These are phyloP conservation scores for Citropsis articulata DNA, from an alignment of 345 rosid genomes.

Conservation along the genomic window DNA sequence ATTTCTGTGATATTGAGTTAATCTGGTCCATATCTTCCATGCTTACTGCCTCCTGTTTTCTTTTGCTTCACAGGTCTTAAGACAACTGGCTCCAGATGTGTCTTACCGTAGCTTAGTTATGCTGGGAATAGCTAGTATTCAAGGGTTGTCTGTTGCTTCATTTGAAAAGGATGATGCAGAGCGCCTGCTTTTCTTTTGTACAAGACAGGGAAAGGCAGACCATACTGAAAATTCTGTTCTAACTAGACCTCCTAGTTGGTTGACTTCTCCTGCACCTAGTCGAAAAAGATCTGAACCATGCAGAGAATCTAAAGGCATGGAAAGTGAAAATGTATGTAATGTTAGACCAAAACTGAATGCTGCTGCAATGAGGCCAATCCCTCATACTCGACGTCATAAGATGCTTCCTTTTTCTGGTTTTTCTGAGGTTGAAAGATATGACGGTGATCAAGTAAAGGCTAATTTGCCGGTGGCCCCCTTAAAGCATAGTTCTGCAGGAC, in stretches of 20 bases:
- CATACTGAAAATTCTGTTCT: constrained; percentile 27
- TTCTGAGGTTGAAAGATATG: constrained; percentile 66
- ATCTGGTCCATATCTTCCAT: not conserved
- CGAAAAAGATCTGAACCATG: constrained; percentile 60
- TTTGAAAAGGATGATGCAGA: constrained; percentile 94
- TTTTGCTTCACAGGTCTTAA: constrained; percentile 59
- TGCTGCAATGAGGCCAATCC: constrained; percentile 94
- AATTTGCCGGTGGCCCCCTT: constrained; percentile 55
- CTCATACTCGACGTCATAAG: constrained; percentile 72
- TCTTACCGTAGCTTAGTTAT: constrained; percentile 85
- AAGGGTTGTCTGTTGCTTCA: constrained; percentile 94
- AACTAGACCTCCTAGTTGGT: constrained; percentile 66
- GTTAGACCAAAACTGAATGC: constrained; percentile 43
- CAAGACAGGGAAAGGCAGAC: constrained; percentile 42
- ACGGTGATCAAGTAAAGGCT: constrained; percentile 68
- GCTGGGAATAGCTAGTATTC: constrained; percentile 95
- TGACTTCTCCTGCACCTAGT: constrained; percentile 76
- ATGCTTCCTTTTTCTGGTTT: constrained; percentile 77
- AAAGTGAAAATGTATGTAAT: constrained; percentile 54
- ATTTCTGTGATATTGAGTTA: not conserved
- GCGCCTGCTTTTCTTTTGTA: constrained; percentile 84
- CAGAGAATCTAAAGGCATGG: constrained; percentile 46
- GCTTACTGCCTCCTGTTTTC: constrained; percentile 9
- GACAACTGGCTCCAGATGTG: constrained; percentile 93
- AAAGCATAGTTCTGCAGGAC: constrained; percentile 53